These are phyloP conservation scores for Crucihimalaya himalaica DNA, from an alignment of 345 rosid genomes.

Conservation along the genomic window DNA sequence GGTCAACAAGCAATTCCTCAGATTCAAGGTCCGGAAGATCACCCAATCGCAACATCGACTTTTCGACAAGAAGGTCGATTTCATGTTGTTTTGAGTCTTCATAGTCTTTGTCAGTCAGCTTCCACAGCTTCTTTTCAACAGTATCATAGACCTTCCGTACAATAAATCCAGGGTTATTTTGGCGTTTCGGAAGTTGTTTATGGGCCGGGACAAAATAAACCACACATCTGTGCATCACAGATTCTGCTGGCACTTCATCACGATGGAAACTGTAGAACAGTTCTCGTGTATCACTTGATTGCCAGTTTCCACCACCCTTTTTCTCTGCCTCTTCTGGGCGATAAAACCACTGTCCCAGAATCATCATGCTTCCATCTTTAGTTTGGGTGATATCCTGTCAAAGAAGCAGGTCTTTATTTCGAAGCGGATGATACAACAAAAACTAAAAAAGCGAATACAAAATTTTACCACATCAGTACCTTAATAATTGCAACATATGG, in stretches of 20 bases:
- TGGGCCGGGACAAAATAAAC: slow-evolving; percentile 89
- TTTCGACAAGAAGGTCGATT: slow-evolving; percentile 72
- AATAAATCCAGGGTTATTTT: slow-evolving; percentile 87
- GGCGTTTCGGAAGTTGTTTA: slow-evolving; percentile 83
- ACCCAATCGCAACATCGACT: slow-evolving; percentile 61
- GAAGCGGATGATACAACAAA: neutral
- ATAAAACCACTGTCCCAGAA: slow-evolving; percentile 97
- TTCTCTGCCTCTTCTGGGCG: slow-evolving; percentile 97
- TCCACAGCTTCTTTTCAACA: slow-evolving; percentile 71
- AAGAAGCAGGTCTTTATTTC: slow-evolving; percentile 23
- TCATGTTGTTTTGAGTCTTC: slow-evolving; percentile 76
- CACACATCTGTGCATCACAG: slow-evolving; percentile 97
- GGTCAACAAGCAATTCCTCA: slow-evolving; percentile 51
- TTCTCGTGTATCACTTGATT: slow-evolving; percentile 77
- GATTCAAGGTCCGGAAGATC: slow-evolving; percentile 67
- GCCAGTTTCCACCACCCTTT: slow-evolving; percentile 96
- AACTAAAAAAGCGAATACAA: neutral
- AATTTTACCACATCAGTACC: slow-evolving; percentile 47
- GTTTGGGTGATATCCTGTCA: slow-evolving; percentile 75
- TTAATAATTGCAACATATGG: slow-evolving; percentile 98
- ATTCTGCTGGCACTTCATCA: slow-evolving; percentile 94
- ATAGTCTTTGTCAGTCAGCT: slow-evolving; percentile 76
- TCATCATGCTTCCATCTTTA: slow-evolving; percentile 65
- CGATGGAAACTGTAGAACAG: slow-evolving; percentile 94
- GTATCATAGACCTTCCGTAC: slow-evolving; percentile 88